Evolutionary conservation across 345 rosid genomes (phyloP), one percentile per base, ranked within the genome.

Genomic region (Eucalyptus marginata): DNA sequence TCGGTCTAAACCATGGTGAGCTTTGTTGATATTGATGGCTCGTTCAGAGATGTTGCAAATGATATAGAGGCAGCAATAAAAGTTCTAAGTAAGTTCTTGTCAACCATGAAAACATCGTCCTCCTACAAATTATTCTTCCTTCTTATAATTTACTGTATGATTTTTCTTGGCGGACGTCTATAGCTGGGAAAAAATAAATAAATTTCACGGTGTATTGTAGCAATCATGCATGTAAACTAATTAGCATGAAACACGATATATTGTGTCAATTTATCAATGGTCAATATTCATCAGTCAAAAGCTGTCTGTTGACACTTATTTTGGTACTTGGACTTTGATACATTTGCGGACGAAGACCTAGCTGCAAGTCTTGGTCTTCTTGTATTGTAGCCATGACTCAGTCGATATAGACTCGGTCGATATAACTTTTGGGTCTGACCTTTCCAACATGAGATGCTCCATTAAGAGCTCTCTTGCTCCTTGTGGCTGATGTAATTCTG

Each of bases 181-280:
- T 58, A 58, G 64, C 64, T 5, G n/a, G n/a, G 13, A 58, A 22
- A 58, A 58, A 52, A 22, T n/a, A 58, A 25, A 11, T 58, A 5
- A 58, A 58, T 11, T 58, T 58, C 64, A 58, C n/a, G 29, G 64
- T 24, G 64, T 25, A 58, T 24, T 58, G 64, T 58, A 58, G 25
- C 58, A 54, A 54, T 18, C 25, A 20, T 54, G 25, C 58, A 54
- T 54, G 29, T 58, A 11, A 58, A 58, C 29, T 24, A 58, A 58
- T 52, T 25, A 58, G 29, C 29, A 24, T 10, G 0, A 58, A 25
- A 24, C 64, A 58, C 0, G 13, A 58, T 58, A 24, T 58, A 24
- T 25, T 10, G n/a, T 25, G 13, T 54, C 58, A 54, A 54, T 54
- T 54, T 54, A 54, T 54, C 58, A 7, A 20, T 54, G 58, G 2